phyloP scores from a whole-genome alignment of 164 flowering plant species.

The Tinospora cordifolia region DNA sequence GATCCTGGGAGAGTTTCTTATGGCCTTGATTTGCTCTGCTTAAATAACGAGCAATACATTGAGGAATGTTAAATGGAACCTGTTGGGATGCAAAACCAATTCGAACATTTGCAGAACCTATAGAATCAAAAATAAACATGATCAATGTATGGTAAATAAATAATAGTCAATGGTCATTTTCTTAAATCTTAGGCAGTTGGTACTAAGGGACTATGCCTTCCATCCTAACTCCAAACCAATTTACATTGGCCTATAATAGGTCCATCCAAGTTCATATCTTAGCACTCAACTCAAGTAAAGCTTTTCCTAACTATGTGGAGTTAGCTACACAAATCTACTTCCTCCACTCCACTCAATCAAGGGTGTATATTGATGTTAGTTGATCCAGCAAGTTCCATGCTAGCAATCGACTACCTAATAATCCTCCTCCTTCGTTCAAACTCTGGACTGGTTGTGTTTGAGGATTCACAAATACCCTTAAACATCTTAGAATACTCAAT shows the following conservation, averaged over 20 bases:
- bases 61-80: slow-evolving; percentile 65
- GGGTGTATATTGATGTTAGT: no score
- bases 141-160: background rate
- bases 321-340: no score
- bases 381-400: no score
- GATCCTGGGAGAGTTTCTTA: slow-evolving; percentile 63
- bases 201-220: background rate
- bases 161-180: background rate
- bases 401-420: no score
- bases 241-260: background rate
- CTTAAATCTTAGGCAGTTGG: background rate
- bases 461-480: no score
- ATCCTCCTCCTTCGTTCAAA: no score
- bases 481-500: no score
- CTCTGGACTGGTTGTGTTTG: no score
- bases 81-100: slow-evolving; percentile 84
- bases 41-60: slow-evolving; percentile 75
- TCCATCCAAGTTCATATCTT: background rate
- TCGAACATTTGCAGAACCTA: slow-evolving; percentile 82
- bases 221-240: background rate
- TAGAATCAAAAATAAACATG: background rate
- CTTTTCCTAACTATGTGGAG: no score
- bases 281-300: background rate
- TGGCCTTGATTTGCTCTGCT: slow-evolving; percentile 26
- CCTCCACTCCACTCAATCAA: no score